Conservation (phyloP, 495 filamentous ascomycete species). For the Tuber borchii region DNA sequence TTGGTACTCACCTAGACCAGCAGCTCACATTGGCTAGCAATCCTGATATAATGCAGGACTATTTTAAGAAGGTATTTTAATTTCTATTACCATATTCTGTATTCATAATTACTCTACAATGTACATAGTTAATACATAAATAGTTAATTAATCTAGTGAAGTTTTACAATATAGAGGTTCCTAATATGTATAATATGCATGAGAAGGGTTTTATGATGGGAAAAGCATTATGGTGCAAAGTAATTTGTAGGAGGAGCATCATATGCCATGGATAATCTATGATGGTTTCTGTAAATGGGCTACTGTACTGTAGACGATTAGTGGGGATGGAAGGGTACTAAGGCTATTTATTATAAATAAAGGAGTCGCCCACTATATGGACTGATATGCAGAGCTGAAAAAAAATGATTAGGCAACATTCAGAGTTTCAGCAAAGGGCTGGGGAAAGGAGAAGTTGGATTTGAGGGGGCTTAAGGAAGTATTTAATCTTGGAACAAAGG, state of each 20-base stretch:
- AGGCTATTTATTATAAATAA: not conserved
- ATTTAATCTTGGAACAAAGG: not conserved
- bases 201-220: not conserved
- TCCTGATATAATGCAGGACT: not conserved
- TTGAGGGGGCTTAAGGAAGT: not conserved
- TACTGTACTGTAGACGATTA: not conserved
- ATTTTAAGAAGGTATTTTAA: not conserved
- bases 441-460: not conserved
- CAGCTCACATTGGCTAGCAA: not conserved
- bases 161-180: not conserved
- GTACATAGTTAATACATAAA: not conserved
- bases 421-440: not conserved
- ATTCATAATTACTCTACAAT: not conserved
- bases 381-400: not conserved
- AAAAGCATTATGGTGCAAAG: not conserved
- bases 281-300: not conserved
- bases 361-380: not conserved
- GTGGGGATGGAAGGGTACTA: not conserved
- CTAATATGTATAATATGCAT: not conserved
- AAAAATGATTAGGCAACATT: too few species aligned
- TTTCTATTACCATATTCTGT: too few species aligned
- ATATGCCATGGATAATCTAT: not conserved
- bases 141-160: not conserved
- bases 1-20: not conserved
- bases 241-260: not conserved